Evolutionary conservation across 345 rosid species (phyloP).

Genomic region (Euphorbia pulcherrima): DNA sequence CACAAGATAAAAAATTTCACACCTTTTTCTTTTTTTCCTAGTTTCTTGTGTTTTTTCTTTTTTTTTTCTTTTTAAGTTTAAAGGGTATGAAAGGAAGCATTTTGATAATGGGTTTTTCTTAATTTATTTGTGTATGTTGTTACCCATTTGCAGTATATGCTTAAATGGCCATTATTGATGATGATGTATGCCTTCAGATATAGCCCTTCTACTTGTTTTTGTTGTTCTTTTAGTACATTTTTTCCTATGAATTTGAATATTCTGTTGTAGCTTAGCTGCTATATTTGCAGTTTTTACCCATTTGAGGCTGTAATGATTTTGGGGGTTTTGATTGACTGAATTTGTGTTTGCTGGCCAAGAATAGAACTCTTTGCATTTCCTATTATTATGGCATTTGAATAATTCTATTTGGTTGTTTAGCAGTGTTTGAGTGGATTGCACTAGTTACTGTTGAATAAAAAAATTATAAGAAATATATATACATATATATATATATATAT

Average conservation of each 20-base stretch:
- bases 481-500: too few species aligned
- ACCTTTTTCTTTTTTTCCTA: background rate
- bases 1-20: background rate
- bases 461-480: too few species aligned
- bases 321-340: constrained; percentile 1
- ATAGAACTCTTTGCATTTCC: background rate
- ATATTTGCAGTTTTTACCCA: background rate
- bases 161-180: constrained; percentile 12
- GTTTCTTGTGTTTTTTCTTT: background rate
- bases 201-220: too few species aligned
- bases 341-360: background rate
- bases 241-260: too few species aligned
- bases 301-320: background rate
- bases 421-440: background rate
- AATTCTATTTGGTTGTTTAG: background rate
- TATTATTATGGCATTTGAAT: background rate
- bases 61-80: background rate
- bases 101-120: constrained; percentile 10
- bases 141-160: constrained; percentile 1
- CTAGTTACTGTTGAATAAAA: background rate
- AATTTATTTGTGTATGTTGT: constrained; percentile 3
- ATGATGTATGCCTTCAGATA: constrained; percentile 8
- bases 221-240: too few species aligned
- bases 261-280: background rate
- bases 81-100: background rate